These are phyloP conservation scores for Arabidopsis lyrata DNA, from an alignment of 441 rosid species.

Conservation along the genomic window DNA sequence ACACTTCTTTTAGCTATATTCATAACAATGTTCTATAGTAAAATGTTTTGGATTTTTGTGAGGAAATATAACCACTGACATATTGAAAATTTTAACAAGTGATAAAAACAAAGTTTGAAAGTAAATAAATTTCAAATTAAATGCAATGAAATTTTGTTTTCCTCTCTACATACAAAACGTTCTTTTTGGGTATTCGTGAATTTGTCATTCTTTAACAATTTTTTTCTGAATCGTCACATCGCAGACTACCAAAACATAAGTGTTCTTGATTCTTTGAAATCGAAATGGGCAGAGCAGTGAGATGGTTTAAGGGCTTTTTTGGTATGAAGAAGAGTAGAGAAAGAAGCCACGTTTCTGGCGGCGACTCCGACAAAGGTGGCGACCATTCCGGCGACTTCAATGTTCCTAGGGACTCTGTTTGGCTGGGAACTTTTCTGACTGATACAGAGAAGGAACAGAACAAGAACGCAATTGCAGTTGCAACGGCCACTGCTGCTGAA, in stretches of 20 bases:
- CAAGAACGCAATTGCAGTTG: conserved; percentile 78
- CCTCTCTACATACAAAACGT: conserved; percentile 16
- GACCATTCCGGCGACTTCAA: conserved; percentile 35
- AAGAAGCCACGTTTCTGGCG: conserved; percentile 32
- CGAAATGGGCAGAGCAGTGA: conserved; percentile 72
- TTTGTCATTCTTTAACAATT: conserved; percentile 22
- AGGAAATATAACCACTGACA: background rate
- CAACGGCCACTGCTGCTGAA: conserved; percentile 64
- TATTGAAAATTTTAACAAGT: background rate
- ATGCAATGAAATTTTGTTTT: conserved; percentile 12
- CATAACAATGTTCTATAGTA: background rate
- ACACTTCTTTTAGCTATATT: conserved; percentile 7
- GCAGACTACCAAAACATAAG: conserved; percentile 32
- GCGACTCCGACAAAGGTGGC: conserved; percentile 39
- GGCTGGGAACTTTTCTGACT: conserved; percentile 60
- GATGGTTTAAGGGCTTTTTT: conserved; percentile 76
- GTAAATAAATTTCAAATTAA: background rate
- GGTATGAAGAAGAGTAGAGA: conserved; percentile 63
- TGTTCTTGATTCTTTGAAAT: conserved; percentile 15
- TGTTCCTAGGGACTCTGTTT: conserved; percentile 48
- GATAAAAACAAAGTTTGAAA: background rate
- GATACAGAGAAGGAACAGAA: conserved; percentile 72
- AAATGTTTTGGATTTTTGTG: conserved; percentile 18
- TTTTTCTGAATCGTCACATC: conserved; percentile 30
- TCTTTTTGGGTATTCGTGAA: conserved; percentile 20